Evolutionary conservation across 306 rosid genomes (phyloP), one percentile per base, ranked within the genome.

Genomic region (Vigna hirtella): DNA sequence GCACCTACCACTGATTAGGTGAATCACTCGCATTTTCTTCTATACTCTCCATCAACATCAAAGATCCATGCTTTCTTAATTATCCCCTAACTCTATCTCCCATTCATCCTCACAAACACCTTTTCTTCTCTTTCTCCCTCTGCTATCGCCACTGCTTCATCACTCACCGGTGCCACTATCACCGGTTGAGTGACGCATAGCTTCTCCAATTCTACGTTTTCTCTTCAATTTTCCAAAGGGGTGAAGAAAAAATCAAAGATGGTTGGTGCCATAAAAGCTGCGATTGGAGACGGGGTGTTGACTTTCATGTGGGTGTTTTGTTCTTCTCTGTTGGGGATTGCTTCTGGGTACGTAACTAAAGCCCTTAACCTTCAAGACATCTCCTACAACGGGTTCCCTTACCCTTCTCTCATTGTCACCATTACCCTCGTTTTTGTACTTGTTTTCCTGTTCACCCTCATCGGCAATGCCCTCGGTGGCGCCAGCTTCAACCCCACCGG

Each of bases 401-500:
- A 85, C 84, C 83, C 89, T 63, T 82, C 98, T 7, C 64, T 93
- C 9, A 40, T 85, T 13, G 83, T 93, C 79, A 90, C 89, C 50
- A 90, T 90, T 48, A 12, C 30, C 26, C 87, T 91, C 7, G 84
- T 93, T 6, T 93, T 93, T 75, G 0, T 86, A 6, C 89, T 93
- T 16, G 93, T 91, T 47, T 80, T 90, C 6, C 18, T 88, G 26
- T 93, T 93, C 74, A 84, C 83, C 67, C 3, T 85, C 14, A 63
- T 93, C 28, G 97, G 92, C 7, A 83, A 68, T 69, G 79, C 83
- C 45, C 58, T 93, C 79, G 98, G 97, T 71, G 98, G 98, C 1
- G 98, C 97, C 62, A 93, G 97, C 91, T 93, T 93, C 87, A 93
- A 93, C 76, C 98, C 98, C 70, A 91, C 97, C 2, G 88, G 85